These are phyloP conservation scores for Skeletonema potamos DNA, from an alignment of 108 stramenopile genomes.

Conservation along the genomic window DNA sequence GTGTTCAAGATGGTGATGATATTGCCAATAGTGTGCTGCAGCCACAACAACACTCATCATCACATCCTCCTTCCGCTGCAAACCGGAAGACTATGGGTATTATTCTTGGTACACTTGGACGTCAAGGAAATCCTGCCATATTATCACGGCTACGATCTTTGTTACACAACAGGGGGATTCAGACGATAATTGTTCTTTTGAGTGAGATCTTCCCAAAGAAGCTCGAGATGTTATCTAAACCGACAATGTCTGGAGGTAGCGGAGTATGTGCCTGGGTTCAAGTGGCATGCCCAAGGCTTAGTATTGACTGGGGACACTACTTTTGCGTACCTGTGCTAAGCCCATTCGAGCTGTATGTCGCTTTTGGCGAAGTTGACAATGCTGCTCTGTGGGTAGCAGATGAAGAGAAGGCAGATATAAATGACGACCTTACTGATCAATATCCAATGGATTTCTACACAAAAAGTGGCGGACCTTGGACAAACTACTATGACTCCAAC, in stretches of 20 bases:
- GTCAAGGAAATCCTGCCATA: constrained; percentile 98
- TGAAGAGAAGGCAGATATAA: constrained; percentile 19
- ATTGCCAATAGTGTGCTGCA: constrained; percentile 24
- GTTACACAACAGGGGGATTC: constrained; percentile 57
- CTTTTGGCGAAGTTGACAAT: constrained; percentile 73
- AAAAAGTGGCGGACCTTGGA: constrained; percentile 90
- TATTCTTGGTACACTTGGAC: constrained; percentile 94
- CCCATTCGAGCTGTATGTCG: constrained; percentile 92
- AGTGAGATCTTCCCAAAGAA: constrained; percentile 93
- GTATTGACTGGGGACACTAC: constrained; percentile 96
- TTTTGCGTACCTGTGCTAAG: constrained; percentile 85
- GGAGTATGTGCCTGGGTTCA: constrained; percentile 91
- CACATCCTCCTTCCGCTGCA: background rate
- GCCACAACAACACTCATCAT: background rate
- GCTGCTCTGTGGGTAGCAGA: constrained; percentile 57
- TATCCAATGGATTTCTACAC: constrained; percentile 99
- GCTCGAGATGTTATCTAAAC: constrained; percentile 62
- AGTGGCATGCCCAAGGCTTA: constrained; percentile 96
- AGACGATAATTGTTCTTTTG: constrained; percentile 80
- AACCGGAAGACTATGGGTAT: constrained; percentile 76
- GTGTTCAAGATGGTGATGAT: constrained; percentile 2
- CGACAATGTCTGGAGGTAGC: constrained; percentile 38
- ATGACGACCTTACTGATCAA: constrained; percentile 24
- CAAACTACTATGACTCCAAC: constrained; percentile 82
- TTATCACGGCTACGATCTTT: constrained; percentile 64